Evolutionary conservation across 2,329 filamentous ascomycete species (phyloP).

Genomic region (Ophiostoma novo-ulmi): DNA sequence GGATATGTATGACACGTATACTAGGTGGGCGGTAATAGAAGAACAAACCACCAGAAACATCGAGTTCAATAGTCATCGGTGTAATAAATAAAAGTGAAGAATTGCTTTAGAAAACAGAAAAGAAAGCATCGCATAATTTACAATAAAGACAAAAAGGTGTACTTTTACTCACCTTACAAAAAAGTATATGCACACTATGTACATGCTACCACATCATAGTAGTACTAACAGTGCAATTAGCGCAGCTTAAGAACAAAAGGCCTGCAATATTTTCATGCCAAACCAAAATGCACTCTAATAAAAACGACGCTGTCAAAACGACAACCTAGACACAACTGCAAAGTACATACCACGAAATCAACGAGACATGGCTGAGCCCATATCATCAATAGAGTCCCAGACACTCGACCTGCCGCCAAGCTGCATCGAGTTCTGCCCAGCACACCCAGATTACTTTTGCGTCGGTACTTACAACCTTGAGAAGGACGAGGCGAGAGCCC

Average conservation of each 20-base stretch:
- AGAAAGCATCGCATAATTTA: background rate
- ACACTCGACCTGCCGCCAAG: conserved; percentile 65
- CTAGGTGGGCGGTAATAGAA: background rate
- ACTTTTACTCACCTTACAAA: background rate
- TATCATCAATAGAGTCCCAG: conserved; percentile 45
- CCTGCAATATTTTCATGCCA: background rate
- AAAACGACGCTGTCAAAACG: background rate
- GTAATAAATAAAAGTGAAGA: background rate
- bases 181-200: background rate
- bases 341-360: background rate
- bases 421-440: conserved; percentile 69
- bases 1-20: background rate
- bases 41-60: background rate
- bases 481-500: conserved; percentile 34
- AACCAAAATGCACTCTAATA: background rate
- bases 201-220: background rate
- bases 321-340: background rate
- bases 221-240: background rate
- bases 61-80: background rate
- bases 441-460: conserved; percentile 60
- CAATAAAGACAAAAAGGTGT: background rate
- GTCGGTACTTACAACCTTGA: conserved; percentile 82
- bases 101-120: background rate
- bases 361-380: conserved; percentile 26
- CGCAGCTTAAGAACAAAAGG: background rate